Evolutionary conservation across 257 asterid genomes (phyloP).

Genomic region (Nicotiana sylvestris): DNA sequence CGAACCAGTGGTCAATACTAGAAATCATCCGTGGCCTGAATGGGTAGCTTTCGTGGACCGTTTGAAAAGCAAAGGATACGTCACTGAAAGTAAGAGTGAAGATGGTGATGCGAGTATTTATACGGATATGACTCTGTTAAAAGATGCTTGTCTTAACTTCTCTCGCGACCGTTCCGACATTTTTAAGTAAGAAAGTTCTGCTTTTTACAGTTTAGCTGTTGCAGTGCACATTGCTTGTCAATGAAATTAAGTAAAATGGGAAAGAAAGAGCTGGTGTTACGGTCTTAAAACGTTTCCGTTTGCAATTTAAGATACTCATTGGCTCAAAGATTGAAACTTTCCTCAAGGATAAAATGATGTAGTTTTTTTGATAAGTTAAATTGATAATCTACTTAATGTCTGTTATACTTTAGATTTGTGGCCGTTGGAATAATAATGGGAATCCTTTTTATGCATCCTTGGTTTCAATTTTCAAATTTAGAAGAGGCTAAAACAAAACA

Average conservation of each 20-base stretch:
- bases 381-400: not conserved
- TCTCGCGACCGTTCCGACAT: conserved; percentile 85
- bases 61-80: conserved; percentile 65
- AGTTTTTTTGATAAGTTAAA: too few relatives aligned
- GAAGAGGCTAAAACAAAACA: not conserved
- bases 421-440: not conserved
- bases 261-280: not conserved
- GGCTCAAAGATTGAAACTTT: not conserved
- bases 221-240: not conserved
- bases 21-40: conserved; percentile 87
- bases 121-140: conserved; percentile 50
- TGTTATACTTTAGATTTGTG: not conserved
- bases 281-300: not conserved
- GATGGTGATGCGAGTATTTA: conserved; percentile 29
- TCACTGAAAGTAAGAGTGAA: conserved; percentile 18
- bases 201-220: not conserved
- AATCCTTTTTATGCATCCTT: not conserved
- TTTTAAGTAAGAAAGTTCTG: conserved; percentile 46
- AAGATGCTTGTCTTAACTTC: conserved; percentile 68
- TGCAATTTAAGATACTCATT: not conserved
- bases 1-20: conserved; percentile 14
- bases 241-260: not conserved
- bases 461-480: not conserved
- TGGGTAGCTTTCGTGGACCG: conserved; percentile 76
- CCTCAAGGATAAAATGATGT: not conserved